Evolutionary conservation across 306 rosid genomes (phyloP).

Genomic region (Trifolium dubium): DNA sequence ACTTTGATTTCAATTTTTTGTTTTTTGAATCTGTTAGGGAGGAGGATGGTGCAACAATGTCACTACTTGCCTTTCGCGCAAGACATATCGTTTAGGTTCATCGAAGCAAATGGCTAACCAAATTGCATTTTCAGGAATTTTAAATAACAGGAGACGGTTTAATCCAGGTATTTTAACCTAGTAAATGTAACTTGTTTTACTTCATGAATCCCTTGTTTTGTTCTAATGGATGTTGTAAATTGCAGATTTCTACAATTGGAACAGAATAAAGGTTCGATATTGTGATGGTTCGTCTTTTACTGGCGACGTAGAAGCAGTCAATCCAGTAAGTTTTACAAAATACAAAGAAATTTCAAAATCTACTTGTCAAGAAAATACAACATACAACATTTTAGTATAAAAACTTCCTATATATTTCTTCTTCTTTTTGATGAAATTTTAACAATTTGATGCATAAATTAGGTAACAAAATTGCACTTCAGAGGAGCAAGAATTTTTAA

Average conservation of each 20-base stretch:
- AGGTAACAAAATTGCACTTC: constrained; percentile 80
- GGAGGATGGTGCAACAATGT: constrained; percentile 99
- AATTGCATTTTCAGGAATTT: constrained; percentile 78
- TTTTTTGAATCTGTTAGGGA: constrained; percentile 57
- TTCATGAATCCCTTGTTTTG: not conserved
- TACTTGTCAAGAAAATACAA: not conserved
- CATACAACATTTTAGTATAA: not conserved
- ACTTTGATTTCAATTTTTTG: constrained; percentile 30
- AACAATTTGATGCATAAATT: constrained; percentile 14
- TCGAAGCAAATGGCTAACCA: constrained; percentile 70
- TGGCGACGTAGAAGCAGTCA: constrained; percentile 79
- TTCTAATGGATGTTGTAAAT: constrained; percentile 25
- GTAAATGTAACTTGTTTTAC: not conserved
- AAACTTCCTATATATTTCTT: not conserved
- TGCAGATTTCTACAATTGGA: constrained; percentile 90
- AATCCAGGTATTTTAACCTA: constrained; percentile 74
- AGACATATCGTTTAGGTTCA: constrained; percentile 77
- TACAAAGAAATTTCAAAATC: constrained; percentile 8
- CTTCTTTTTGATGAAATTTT: constrained; percentile 2
- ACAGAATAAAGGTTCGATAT: constrained; percentile 84
- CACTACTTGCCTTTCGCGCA: constrained; percentile 80
- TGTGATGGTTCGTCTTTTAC: constrained; percentile 96
- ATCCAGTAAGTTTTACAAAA: constrained; percentile 70
- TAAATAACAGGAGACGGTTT: constrained; percentile 51
- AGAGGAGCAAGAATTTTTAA: constrained; percentile 88